A percentile compares a stretch with the other conserved stretches of the same genome.
These are phyloP conservation scores for Fonsecaea monophora DNA, from an alignment of 2,329 filamentous ascomycete species.

Conservation along the genomic window DNA sequence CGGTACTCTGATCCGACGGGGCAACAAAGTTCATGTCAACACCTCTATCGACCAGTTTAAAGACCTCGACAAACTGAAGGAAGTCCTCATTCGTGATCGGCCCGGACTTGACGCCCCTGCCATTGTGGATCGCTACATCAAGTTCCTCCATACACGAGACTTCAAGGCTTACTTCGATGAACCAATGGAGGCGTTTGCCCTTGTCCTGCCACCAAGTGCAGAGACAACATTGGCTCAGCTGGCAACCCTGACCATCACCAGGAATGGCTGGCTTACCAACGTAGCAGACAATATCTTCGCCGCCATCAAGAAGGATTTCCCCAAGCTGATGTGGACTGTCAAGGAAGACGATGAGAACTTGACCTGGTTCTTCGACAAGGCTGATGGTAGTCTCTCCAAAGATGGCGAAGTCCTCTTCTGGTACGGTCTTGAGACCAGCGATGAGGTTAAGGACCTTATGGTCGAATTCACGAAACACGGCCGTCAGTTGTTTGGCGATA, in stretches of 20 bases:
- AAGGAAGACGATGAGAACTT: constrained; percentile 95
- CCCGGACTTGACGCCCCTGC: constrained; percentile 81
- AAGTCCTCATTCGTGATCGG: constrained; percentile 79
- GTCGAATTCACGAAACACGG: constrained; percentile 84
- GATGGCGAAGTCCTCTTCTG: constrained; percentile 93
- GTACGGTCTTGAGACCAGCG: constrained; percentile 84
- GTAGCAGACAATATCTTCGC: constrained; percentile 94
- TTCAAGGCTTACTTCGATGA: constrained; percentile 97
- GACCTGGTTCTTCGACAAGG: constrained; percentile 98
- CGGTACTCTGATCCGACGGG: constrained; percentile 88
- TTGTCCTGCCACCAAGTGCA: constrained; percentile 75
- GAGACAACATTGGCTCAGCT: constrained; percentile 77
- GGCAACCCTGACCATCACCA: constrained; percentile 90
- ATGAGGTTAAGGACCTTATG: constrained; percentile 83
- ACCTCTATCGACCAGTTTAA: constrained; percentile 75
- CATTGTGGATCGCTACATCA: constrained; percentile 85
- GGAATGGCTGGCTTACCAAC: constrained; percentile 92
- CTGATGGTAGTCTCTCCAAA: constrained; percentile 85
- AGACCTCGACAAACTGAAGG: constrained; percentile 78
- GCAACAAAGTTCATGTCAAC: constrained; percentile 83
- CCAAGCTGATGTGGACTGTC: constrained; percentile 94
- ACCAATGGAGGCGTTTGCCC: constrained; percentile 86
- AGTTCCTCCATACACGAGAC: constrained; percentile 74
- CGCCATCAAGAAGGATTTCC: constrained; percentile 90
- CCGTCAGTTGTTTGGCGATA: constrained; percentile 84